Evolutionary conservation across 2,329 filamentous ascomycete species (phyloP), one percentile per base, ranked within the genome.

Genomic region (Monascus ruber): DNA sequence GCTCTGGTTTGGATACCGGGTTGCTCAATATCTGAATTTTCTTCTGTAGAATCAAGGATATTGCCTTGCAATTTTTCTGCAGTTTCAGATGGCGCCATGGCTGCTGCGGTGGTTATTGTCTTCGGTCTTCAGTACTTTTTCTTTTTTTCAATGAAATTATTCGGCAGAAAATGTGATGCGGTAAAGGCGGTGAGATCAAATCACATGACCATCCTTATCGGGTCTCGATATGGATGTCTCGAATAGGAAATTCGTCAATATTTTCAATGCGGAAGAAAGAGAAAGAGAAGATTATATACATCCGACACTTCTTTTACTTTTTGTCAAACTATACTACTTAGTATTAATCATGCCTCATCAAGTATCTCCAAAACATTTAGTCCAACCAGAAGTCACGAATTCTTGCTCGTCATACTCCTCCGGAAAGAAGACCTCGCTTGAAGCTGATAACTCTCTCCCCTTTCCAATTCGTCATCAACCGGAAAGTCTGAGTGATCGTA

Each of bases 361-460:
- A 3, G 17, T 17, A 17, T 17, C 17, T 17, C 17, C 17, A 17
- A 17, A 17, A 17, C 28, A 31, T 31, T 8, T 31, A 7, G 3
- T 31, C 28, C 7, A 8, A 31, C 28, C 7, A 31, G n/a, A n/a
- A n/a, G 44, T 37, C 52, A 29, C 45, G 44, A 31, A 41, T 42
- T 26, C 47, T 46, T 33, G 33, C 54, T 57, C 17, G 48, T 41
- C 8, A 44, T 54, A 42, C 57, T 58, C 33, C 56, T 46, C 35
- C 54, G 51, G 29, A 56, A 36, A 26, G 50, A 47, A 10, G 49
- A 49, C 31, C 47, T 52, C 17, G 47, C 35, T 41, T 52, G 49
- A 35, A 65, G 51, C 41, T 64, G 61, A 47, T 64, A 59, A 27
- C 52, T 51, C 44, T 66, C 63, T 4, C 65, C 65, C 37, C 63